Evolutionary conservation across 75 land plant species (phyloP), one percentile per base, ranked within the genome.

Genomic region (Isoetes taiwanensis): DNA sequence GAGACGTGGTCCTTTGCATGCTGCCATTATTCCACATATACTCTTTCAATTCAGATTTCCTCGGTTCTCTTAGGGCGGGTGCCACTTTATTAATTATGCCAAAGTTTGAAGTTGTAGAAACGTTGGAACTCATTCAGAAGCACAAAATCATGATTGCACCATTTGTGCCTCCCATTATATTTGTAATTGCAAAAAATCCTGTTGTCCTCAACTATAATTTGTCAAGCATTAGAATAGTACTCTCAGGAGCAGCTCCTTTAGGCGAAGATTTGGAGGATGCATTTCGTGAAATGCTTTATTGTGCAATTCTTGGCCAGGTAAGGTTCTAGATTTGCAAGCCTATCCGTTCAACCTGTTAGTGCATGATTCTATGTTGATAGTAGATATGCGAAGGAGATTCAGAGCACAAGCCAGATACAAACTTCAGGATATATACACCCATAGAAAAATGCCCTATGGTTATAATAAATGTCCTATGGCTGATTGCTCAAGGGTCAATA

Each of bases 11-110:
- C 25, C 50, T 46, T 16, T 46, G 50, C 16, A 23, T 46, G 6
- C 50, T 46, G 6, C 50, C 50, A 8, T 23, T 46, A 19, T 46
- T 46, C 50, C 50, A 46, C 50, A 46, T 46, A 5, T 46, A 46
- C 50, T 46, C 12, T 8, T 19, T 46, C 25, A 46, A 46, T 16
- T 46, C 50, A 4, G 50, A 19, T 16, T 46, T 46, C 16, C 50
- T 46, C 12, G 16, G 50, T 23, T 46, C 50, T 16, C 50, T 46
- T 5, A 19, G 50, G 21, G 50, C 23, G 21, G 50, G 50, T 6
- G 19, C 50, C 16, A 46, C 50, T 23, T 19, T 46, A 6, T 8
- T 46, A 6, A 46, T 46, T 4, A 46, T 46, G 50, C 50, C 6
- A 6, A 46, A 46, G 50, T 46, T 46, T n/a, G 50, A 46, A 23